Evolutionary conservation across 345 rosid species (phyloP).

Genomic region (Dovyalis caffra): DNA sequence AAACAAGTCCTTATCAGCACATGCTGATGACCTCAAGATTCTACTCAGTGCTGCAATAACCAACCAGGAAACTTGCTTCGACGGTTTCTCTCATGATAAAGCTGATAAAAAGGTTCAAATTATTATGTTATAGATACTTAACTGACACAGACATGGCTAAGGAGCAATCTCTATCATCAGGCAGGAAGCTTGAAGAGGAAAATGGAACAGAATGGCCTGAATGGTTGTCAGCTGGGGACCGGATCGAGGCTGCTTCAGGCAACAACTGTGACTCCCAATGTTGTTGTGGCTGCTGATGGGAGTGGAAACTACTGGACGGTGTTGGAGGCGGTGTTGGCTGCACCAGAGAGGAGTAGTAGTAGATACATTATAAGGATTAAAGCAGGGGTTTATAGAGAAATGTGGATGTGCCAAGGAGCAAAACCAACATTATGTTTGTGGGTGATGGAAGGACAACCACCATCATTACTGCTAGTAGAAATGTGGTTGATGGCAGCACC

Average conservation of each 20-base stretch:
- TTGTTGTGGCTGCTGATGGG: constrained; percentile 31
- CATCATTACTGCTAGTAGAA: constrained; percentile 19
- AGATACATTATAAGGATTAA: too few species aligned
- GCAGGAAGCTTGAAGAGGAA: constrained; percentile 18
- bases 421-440: constrained; percentile 25
- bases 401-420: constrained; percentile 16
- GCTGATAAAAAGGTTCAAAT: constrained; percentile 12
- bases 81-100: constrained; percentile 20
- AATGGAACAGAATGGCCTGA: constrained; percentile 12
- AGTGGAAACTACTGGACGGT: constrained; percentile 26
- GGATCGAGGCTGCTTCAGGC: constrained; percentile 27
- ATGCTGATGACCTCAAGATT: constrained; percentile 19
- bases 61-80: constrained; percentile 23
- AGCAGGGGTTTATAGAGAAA: too few species aligned
- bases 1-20: constrained; percentile 25
- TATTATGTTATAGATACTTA: neutral
- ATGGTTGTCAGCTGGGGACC: constrained; percentile 24
- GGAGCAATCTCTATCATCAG: constrained; percentile 6
- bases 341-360: too few species aligned
- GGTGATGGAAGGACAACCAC: constrained; percentile 20
- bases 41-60: constrained; percentile 26
- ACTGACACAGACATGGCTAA: constrained; percentile 35
- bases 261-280: constrained; percentile 10
- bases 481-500: constrained; percentile 25
- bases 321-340: constrained; percentile 22